Percentiles rank a stretch among this genome's conserved stretches.
phyloP scores from a whole-genome alignment of 2,329 filamentous ascomycete genomes.

The Stachybotrys chartarum region DNA sequence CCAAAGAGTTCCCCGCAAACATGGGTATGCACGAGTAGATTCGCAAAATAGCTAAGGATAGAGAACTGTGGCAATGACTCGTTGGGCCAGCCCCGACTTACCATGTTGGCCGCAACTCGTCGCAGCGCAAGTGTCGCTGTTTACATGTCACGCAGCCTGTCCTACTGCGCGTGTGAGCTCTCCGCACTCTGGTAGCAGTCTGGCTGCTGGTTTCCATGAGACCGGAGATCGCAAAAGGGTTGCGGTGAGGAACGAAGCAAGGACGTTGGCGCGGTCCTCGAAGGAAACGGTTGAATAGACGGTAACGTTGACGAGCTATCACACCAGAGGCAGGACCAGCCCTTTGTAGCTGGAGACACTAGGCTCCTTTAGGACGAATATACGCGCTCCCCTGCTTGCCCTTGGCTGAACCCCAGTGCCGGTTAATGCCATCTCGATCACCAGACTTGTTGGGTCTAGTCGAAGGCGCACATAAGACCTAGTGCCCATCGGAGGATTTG shows the following conservation, averaged over 20 bases:
- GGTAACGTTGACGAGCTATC: not conserved
- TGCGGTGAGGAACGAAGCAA: too few relatives aligned
- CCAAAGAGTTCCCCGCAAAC: not conserved
- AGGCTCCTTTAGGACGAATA: not conserved
- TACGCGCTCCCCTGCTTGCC: not conserved
- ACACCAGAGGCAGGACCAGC: not conserved
- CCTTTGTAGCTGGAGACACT: too few relatives aligned
- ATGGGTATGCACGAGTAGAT: too few relatives aligned
- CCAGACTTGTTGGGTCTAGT: too few relatives aligned
- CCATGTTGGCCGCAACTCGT: constrained; percentile 11
- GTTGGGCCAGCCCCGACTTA: constrained; percentile 7
- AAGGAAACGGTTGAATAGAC: not conserved
- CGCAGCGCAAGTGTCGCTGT: constrained; percentile 11
- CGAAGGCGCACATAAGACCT: too few relatives aligned
- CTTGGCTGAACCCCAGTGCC: too few relatives aligned
- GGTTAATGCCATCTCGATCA: too few relatives aligned
- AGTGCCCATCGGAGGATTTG: too few relatives aligned
- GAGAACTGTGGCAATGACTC: not conserved
- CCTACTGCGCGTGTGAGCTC: constrained; percentile 10
- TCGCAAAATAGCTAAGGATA: not conserved
- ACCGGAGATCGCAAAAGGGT: not conserved
- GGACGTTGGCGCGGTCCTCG: too few relatives aligned
- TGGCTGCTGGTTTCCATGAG: not conserved
- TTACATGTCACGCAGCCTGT: constrained; percentile 14
- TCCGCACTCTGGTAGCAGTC: not conserved